phyloP scores from a whole-genome alignment of 1,284 basidiomycete genomes.

The Ceratobasidium sp. region DNA sequence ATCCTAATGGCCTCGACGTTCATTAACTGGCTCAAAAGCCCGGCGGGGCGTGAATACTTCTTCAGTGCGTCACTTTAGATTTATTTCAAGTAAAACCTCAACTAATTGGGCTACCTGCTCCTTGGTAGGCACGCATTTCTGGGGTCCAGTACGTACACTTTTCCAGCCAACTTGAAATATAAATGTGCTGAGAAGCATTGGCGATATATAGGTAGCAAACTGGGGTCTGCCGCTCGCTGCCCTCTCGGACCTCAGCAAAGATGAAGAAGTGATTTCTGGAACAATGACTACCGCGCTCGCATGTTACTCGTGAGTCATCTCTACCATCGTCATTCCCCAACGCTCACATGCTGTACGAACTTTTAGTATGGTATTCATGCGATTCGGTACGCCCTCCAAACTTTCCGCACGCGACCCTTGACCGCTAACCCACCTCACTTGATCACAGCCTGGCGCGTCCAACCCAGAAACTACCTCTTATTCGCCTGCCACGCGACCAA shows the following conservation, averaged over 20 bases:
- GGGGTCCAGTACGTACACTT: slow-evolving; percentile 83
- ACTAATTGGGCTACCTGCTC: slow-evolving; percentile 42
- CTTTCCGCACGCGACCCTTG: background rate
- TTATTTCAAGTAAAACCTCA: background rate
- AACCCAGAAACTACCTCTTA: slow-evolving; percentile 93
- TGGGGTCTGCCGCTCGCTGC: slow-evolving; percentile 97
- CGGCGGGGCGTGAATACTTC: slow-evolving; percentile 91
- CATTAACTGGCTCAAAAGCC: slow-evolving; percentile 87
- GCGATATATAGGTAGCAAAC: slow-evolving; percentile 82
- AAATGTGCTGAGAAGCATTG: background rate
- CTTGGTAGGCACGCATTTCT: slow-evolving; percentile 89
- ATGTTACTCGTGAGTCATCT: slow-evolving; percentile 85
- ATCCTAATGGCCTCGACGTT: slow-evolving; percentile 82
- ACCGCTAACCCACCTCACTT: background rate
- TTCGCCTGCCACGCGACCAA: slow-evolving; percentile 95
- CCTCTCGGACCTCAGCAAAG: slow-evolving; percentile 86
- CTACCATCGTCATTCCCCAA: slow-evolving; percentile 9
- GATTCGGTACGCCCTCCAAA: slow-evolving; percentile 75
- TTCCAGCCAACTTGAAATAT: slow-evolving; percentile 1
- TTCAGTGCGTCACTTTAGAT: slow-evolving; percentile 75
- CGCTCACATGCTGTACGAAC: background rate
- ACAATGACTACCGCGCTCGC: slow-evolving; percentile 93
- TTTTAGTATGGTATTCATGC: slow-evolving; percentile 90
- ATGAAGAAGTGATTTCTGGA: slow-evolving; percentile 95
- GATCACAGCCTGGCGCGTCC: slow-evolving; percentile 86